Evolutionary conservation across 768 basidiomycete species (phyloP).

Genomic region (Pluteus cervinus): DNA sequence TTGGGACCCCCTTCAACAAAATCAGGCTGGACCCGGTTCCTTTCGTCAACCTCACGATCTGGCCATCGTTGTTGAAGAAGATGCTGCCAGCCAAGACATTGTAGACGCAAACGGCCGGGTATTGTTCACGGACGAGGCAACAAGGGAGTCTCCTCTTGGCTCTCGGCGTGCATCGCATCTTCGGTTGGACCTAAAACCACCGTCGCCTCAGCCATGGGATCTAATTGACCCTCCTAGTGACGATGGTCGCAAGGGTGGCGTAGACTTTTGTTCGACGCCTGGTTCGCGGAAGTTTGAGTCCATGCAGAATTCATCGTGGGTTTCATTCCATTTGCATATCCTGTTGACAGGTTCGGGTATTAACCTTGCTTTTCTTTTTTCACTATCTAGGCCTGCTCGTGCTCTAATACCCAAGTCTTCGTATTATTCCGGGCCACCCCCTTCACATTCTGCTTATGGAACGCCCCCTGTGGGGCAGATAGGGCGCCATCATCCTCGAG

Average conservation of each 20-base stretch:
- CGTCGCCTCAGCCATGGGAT: slow-evolving; percentile 68
- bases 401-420: slow-evolving; percentile 68
- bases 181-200: slow-evolving; percentile 40
- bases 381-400: slow-evolving; percentile 26
- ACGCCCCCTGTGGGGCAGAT: slow-evolving; percentile 79
- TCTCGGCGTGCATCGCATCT: slow-evolving; percentile 38
- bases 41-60: too few species aligned
- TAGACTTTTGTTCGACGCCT: slow-evolving; percentile 37
- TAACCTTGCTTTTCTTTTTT: slow-evolving; percentile 7
- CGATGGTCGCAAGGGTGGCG: slow-evolving; percentile 27
- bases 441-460: slow-evolving; percentile 73
- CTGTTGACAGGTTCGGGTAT: slow-evolving; percentile 6
- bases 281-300: slow-evolving; percentile 36
- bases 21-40: too few species aligned
- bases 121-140: slow-evolving; percentile 16
- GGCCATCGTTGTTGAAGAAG: slow-evolving; percentile 12
- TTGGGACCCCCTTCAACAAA: slow-evolving; percentile 7
- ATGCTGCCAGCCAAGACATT: slow-evolving; percentile 17
- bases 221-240: slow-evolving; percentile 41
- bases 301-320: slow-evolving; percentile 38
- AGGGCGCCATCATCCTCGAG: slow-evolving; percentile 85
- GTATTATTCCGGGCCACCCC: slow-evolving; percentile 81
- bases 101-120: slow-evolving; percentile 21
- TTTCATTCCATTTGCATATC: slow-evolving; percentile 9
- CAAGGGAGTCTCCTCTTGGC: slow-evolving; percentile 20